phyloP scores from a whole-genome alignment of 495 filamentous ascomycete genomes.

The Tuber umbilicatum region DNA sequence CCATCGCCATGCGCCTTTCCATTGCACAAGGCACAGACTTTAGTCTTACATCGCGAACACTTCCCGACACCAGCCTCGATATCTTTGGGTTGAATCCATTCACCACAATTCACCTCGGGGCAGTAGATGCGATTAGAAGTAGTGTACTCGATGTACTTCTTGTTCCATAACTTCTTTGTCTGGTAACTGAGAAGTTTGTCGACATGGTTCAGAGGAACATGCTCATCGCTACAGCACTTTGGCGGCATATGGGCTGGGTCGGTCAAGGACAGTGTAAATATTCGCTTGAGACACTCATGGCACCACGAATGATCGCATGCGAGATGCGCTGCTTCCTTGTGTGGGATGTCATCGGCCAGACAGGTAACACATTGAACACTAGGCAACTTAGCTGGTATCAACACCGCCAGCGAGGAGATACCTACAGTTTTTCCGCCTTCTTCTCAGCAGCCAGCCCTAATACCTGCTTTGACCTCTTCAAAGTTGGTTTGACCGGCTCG shows the following conservation, averaged over 20 bases:
- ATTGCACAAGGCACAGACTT: slow-evolving; percentile 67
- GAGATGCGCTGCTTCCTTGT: slow-evolving; percentile 58
- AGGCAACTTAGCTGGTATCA: slow-evolving; percentile 12
- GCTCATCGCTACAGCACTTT: slow-evolving; percentile 62
- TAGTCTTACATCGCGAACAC: slow-evolving; percentile 63
- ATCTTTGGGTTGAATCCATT: slow-evolving; percentile 65
- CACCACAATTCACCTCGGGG: slow-evolving; percentile 60
- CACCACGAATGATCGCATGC: slow-evolving; percentile 75
- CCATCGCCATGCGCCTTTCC: slow-evolving; percentile 61
- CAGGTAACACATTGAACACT: slow-evolving; percentile 67
- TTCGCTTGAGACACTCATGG: slow-evolving; percentile 60
- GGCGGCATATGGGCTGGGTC: slow-evolving; percentile 77
- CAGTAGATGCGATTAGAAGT: slow-evolving; percentile 71
- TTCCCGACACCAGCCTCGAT: slow-evolving; percentile 54
- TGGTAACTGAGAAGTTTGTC: slow-evolving; percentile 61
- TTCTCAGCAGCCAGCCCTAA: slow-evolving; percentile 33
- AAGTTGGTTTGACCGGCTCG: slow-evolving; percentile 10
- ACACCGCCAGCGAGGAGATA: slow-evolving; percentile 1
- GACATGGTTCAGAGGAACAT: slow-evolving; percentile 69
- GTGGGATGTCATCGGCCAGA: slow-evolving; percentile 55
- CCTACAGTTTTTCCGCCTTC: slow-evolving; percentile 38
- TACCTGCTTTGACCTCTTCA: slow-evolving; percentile 26
- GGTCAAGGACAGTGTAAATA: slow-evolving; percentile 64
- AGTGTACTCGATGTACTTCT: slow-evolving; percentile 65
- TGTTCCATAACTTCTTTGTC: slow-evolving; percentile 72